These are phyloP conservation scores for Aspergillus hancockii DNA, from an alignment of 495 filamentous ascomycete species.

Conservation along the genomic window DNA sequence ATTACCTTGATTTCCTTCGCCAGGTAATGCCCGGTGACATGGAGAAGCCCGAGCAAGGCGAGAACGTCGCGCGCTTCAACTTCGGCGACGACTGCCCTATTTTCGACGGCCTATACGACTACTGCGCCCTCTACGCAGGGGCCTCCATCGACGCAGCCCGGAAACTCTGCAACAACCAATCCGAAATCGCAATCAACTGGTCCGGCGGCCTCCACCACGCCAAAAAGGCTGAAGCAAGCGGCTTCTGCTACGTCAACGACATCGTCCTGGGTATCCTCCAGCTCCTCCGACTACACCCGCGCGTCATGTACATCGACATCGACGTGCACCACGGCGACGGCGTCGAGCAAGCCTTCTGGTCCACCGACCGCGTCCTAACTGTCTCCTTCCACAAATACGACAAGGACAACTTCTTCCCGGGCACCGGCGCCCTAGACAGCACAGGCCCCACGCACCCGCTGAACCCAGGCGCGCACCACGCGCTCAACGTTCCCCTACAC, in stretches of 20 bases:
- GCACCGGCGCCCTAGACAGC: constrained; percentile 60
- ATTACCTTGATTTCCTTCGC: constrained; percentile 85
- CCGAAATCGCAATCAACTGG: constrained; percentile 98
- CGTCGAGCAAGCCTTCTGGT: constrained; percentile 96
- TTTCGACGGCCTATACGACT: constrained; percentile 93
- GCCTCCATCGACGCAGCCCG: constrained; percentile 88
- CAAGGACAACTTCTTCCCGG: constrained; percentile 76
- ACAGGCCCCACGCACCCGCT: constrained; percentile 59
- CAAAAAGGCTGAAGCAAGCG: constrained; percentile 88
- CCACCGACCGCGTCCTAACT: constrained; percentile 93
- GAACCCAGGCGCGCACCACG: constrained; percentile 64
- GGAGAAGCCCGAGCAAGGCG: constrained; percentile 43
- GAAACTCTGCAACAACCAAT: constrained; percentile 80
- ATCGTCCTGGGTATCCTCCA: constrained; percentile 95
- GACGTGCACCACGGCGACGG: constrained; percentile 98
- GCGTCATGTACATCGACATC: constrained; percentile 97
- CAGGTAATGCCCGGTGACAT: constrained; percentile 48
- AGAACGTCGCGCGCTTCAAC: constrained; percentile 62
- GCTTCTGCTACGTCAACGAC: constrained; percentile 98
- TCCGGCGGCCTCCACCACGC: constrained; percentile 98
- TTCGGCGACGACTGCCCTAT: constrained; percentile 95
- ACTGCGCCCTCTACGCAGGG: constrained; percentile 90
- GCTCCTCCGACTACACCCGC: constrained; percentile 80
- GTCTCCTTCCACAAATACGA: constrained; percentile 96
- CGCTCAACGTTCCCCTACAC: constrained; percentile 67